Evolutionary conservation across 108 stramenopile species (phyloP).

Genomic region (Stephanodiscus triporus): DNA sequence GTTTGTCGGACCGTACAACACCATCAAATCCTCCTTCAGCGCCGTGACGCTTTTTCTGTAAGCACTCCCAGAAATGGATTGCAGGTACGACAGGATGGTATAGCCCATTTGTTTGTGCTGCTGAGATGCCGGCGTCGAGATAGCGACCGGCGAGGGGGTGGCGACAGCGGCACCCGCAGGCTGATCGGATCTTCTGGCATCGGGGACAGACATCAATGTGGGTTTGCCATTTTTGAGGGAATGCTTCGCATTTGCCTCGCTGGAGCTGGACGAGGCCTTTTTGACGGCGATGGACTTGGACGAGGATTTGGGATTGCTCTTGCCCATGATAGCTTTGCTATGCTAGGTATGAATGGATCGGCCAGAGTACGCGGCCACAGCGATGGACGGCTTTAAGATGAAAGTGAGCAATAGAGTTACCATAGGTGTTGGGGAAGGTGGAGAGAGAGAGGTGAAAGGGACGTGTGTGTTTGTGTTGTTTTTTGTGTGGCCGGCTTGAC

Average conservation of each 20-base stretch:
- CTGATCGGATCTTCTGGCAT: background rate
- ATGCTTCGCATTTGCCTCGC: slow-evolving; percentile 15
- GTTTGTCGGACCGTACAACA: slow-evolving; percentile 33
- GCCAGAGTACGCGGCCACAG: background rate
- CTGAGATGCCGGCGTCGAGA: slow-evolving; percentile 24
- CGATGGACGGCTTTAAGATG: too few species aligned
- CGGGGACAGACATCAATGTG: background rate
- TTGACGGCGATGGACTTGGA: slow-evolving; percentile 16
- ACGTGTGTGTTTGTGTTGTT: too few species aligned
- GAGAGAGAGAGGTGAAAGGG: too few species aligned
- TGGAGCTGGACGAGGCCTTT: slow-evolving; percentile 9
- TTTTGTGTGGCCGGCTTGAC: too few species aligned
- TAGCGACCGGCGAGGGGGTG: background rate
- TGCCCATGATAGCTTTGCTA: slow-evolving; percentile 12
- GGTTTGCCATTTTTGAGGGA: slow-evolving; percentile 5
- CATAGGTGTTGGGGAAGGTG: too few species aligned
- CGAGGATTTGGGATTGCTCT: slow-evolving; percentile 18
- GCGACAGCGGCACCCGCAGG: background rate
- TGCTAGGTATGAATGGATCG: background rate
- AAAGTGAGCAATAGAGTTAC: too few species aligned
- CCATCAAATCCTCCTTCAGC: slow-evolving; percentile 43
- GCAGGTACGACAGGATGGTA: slow-evolving; percentile 40
- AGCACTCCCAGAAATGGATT: slow-evolving; percentile 28
- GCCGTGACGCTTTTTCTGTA: slow-evolving; percentile 30
- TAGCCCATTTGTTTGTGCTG: slow-evolving; percentile 50